A percentile compares a stretch with the other conserved stretches of the same genome.
phyloP scores from a whole-genome alignment of 345 rosid genomes.

The Melaleuca quinquenervia region DNA sequence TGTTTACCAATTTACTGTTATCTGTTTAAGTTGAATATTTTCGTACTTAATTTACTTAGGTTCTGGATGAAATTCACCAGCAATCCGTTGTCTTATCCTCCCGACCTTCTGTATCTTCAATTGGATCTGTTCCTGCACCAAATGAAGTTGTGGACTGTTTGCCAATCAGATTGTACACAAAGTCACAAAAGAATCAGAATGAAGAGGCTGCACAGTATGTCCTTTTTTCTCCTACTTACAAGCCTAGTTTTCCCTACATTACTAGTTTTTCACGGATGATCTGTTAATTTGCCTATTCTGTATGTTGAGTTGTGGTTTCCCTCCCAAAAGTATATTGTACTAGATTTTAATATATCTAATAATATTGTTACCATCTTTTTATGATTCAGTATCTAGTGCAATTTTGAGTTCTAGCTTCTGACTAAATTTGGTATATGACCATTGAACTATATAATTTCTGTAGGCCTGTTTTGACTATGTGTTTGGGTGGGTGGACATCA shows the following conservation, averaged over 20 bases:
- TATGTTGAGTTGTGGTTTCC: background rate
- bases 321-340: background rate
- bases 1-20: background rate
- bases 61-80: conserved; percentile 98
- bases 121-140: conserved; percentile 96
- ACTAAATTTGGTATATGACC: background rate
- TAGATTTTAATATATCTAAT: background rate
- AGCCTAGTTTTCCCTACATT: background rate
- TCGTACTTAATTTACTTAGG: conserved; percentile 36
- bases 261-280: background rate
- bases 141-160: conserved; percentile 76
- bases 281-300: background rate
- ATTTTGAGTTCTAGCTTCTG: background rate
- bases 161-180: conserved; percentile 51
- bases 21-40: conserved; percentile 17
- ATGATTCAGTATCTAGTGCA: background rate
- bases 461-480: background rate
- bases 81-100: conserved; percentile 93
- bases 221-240: background rate
- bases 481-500: background rate
- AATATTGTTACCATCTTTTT: background rate
- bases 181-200: conserved; percentile 39
- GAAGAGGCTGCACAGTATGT: conserved; percentile 84
- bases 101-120: conserved; percentile 72
- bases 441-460: background rate